Percentiles rank a stretch among this genome's conserved stretches.
Conservation (phyloP, 2,329 filamentous ascomycete species). For the Nannizziopsis arthrosporioides region DNA sequence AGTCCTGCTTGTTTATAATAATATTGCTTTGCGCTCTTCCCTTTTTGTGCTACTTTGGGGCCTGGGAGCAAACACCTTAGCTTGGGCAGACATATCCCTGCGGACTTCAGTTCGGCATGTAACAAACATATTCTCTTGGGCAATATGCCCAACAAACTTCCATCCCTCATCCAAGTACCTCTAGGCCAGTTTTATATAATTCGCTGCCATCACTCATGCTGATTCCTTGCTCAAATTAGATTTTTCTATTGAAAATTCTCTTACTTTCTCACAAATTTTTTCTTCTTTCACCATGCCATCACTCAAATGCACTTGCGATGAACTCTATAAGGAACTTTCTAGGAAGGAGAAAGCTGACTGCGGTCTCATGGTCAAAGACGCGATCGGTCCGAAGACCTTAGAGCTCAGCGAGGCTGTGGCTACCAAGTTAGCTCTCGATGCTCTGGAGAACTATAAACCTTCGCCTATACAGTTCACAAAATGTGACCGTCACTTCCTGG, state of each 20-base stretch:
- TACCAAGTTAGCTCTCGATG: constrained; percentile 15
- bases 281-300: neutral
- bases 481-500: constrained; percentile 1
- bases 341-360: constrained; percentile 5
- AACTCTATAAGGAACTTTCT: neutral
- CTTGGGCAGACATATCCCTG: constrained; percentile 4
- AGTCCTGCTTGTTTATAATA: neutral
- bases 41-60: constrained; percentile 1
- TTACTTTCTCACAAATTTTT: neutral
- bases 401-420: constrained; percentile 14
- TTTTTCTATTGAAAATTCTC: neutral
- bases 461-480: neutral
- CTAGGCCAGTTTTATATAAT: neutral
- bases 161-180: no score
- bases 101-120: neutral
- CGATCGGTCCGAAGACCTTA: constrained; percentile 1
- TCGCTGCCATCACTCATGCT: neutral
- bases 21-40: neutral
- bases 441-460: constrained; percentile 9
- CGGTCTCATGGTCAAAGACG: constrained; percentile 3
- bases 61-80: constrained; percentile 1
- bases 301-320: constrained; percentile 1
- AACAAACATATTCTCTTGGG: neutral
- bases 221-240: neutral
- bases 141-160: neutral